Base-by-base conservation (phyloP, 2,329 filamentous ascomycete genomes). In the Lecanicillium sp. region DNA sequence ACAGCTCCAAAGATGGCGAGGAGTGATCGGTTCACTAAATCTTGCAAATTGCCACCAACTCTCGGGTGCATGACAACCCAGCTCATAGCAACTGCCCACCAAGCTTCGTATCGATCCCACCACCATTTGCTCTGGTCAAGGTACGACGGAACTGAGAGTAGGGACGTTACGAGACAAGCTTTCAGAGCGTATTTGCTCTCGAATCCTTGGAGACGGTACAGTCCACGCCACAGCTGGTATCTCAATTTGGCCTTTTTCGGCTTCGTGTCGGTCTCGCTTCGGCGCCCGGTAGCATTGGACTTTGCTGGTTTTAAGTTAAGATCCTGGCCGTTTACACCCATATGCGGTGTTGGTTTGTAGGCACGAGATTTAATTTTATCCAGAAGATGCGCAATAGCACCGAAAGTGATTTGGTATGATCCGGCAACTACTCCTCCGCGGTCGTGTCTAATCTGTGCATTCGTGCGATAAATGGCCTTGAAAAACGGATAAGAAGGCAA, bases 121-220 rank as follows among this genome's bases (percentile, higher is more conserved):
- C 74, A 79, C 2, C 37, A 46, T 29, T 60, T 55, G 39, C 63
- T 64, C 10, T 57, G 45, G 6, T 52, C 41, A 2, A 77, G 50
- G 64, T 73, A 79, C 3, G 71, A 71, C 5, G 75, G 74, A 15
- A 77, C 54, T 1, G 74, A 66, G 4, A 79, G 55, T 0, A 74
- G 50, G 1, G 66, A 66, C 2, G 66, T 74, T 13, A 72, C 61
- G 6, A 74, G 49, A 15, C 66, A 67, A 9, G 74, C 71, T 50
- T 78, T 79, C 32, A 78, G 59, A 10, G 74, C 73, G 47, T 76
- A 79, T 31, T 68, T 64, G 33, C 68, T 70, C 47, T 78, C 74
- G 35, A 76, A 77, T 0, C 73, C 74, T 45, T 79, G 74, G 2
- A 77, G 46, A 7, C 67, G 62, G 44, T 75, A 71, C 9, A 77